A percentile compares a stretch with the other conserved stretches of the same genome.
phyloP scores from a whole-genome alignment of 208 protist genomes.

The Zelonia costaricensis region DNA sequence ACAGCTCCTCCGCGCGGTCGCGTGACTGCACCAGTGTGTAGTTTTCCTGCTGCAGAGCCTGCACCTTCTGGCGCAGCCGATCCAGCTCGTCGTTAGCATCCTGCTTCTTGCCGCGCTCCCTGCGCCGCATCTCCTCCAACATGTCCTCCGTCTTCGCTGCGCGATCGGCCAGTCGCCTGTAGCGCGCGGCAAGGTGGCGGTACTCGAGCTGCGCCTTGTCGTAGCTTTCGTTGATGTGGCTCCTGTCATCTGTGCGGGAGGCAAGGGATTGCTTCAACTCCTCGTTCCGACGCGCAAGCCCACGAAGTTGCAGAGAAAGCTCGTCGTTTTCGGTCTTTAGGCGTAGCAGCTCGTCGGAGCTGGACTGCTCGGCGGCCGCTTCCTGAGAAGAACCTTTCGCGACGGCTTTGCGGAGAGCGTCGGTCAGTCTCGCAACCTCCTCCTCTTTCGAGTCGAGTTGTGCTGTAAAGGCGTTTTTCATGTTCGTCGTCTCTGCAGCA shows the following conservation, averaged over 20 bases:
- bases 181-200: conserved; percentile 65
- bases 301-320: conserved; percentile 37
- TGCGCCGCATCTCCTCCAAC: conserved; percentile 41
- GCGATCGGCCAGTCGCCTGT: conserved; percentile 64
- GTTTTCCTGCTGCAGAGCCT: conserved; percentile 66
- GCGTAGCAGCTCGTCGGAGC: conserved; percentile 20
- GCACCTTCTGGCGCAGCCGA: conserved; percentile 51
- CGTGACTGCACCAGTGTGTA: conserved; percentile 59
- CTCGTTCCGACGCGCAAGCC: conserved; percentile 29
- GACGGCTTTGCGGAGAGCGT: not conserved
- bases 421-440: conserved; percentile 19
- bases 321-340: conserved; percentile 45
- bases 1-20: conserved; percentile 72
- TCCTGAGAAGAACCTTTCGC: conserved; percentile 7
- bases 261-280: conserved; percentile 48
- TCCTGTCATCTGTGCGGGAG: conserved; percentile 42
- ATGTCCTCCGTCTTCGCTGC: conserved; percentile 48
- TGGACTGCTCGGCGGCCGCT: not conserved
- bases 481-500: conserved; percentile 12
- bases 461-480: conserved; percentile 10
- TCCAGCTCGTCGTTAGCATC: conserved; percentile 48
- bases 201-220: conserved; percentile 81
- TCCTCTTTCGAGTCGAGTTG: conserved; percentile 28
- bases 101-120: conserved; percentile 35
- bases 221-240: conserved; percentile 43